A percentile compares a stretch with the other conserved stretches of the same genome.
phyloP scores from a whole-genome alignment of 1,284 basidiomycete species.

The Sutorius eximius region DNA sequence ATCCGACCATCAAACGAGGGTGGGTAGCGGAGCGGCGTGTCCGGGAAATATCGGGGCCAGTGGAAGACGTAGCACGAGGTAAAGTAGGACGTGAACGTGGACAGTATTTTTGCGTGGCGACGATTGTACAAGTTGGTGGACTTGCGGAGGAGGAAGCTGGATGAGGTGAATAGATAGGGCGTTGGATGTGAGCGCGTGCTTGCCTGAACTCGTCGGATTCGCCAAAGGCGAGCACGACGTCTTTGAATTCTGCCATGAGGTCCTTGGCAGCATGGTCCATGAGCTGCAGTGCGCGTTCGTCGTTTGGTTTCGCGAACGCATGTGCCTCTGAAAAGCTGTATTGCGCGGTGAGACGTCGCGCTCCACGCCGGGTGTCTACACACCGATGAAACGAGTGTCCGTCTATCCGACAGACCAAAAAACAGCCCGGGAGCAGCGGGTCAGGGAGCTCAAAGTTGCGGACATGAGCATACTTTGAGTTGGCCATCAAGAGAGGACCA shows the following conservation, averaged over 20 bases:
- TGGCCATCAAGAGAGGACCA: constrained; percentile 66
- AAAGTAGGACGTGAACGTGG: constrained; percentile 88
- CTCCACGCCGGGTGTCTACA: constrained; percentile 15
- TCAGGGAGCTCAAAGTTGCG: constrained; percentile 90
- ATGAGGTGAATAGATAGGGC: neutral
- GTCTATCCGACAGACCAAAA: constrained; percentile 86
- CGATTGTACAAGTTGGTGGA: constrained; percentile 81
- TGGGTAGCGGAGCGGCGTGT: constrained; percentile 70
- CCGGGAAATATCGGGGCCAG: constrained; percentile 81
- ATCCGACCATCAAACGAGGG: constrained; percentile 94
- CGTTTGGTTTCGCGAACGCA: constrained; percentile 88
- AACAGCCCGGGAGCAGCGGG: constrained; percentile 80
- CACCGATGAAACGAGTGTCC: constrained; percentile 95
- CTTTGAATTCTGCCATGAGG: constrained; percentile 81
- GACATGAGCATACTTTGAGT: constrained; percentile 90
- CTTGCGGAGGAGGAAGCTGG: constrained; percentile 84
- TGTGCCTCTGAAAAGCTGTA: constrained; percentile 84
- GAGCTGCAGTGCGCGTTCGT: constrained; percentile 79
- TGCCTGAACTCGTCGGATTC: constrained; percentile 98
- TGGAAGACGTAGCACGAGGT: constrained; percentile 90
- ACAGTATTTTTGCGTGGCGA: constrained; percentile 86
- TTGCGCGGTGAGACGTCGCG: constrained; percentile 2
- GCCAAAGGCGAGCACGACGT: constrained; percentile 87
- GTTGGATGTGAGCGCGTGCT: neutral
- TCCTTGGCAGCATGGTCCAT: constrained; percentile 91